Base-by-base conservation (phyloP, 208 protist species). In the Tetramitus jugosus region DNA sequence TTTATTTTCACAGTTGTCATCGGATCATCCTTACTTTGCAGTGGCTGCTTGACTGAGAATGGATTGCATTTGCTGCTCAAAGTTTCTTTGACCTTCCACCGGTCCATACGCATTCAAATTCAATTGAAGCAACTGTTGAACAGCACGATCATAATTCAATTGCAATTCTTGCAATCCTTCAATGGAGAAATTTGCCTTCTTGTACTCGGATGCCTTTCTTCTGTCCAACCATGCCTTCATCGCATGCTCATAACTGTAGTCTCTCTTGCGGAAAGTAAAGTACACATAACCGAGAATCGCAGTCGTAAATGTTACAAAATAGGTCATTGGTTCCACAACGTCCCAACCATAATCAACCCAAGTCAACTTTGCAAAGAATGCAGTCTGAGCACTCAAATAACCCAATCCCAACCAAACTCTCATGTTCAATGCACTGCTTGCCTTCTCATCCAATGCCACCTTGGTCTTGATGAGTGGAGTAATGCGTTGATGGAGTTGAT, bases 341-440 rank as follows among this genome's bases (percentile, higher is more conserved):
- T 80, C 77, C 77, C 77, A 80, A 60, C 67, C 69, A 75, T 67
- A 80, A 61, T 80, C 77, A 68, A 68, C 65, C 77, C 77, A 80
- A 45, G 77, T 80, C 45, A 80, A 31, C 53, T 65, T 67, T 31
- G 60, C 60, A 4, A 76, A 53, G 29, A 69, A 31, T 4, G 29
- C 42, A 29, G 37, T 3, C 46, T 69, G 64, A 29, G 64, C n/a
- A 46, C 2, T 1, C 26, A 69, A 46, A 46, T 69, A 69, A 26
- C 2, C 33, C 6, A 69, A 69, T 31, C 64, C 64, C 31, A 31
- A 31, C 33, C 33, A 69, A 7, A 69, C 42, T 2, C n/a, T 33
- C 6, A 13, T 23, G 33, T 40, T 69, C 13, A 69, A 17, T n/a
- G 14, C 3, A n/a, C 46, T 69, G 1, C 14, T 29, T 26, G 64